These are phyloP conservation scores for Bombardia bombarda DNA, from an alignment of 495 filamentous ascomycete species.

Conservation along the genomic window DNA sequence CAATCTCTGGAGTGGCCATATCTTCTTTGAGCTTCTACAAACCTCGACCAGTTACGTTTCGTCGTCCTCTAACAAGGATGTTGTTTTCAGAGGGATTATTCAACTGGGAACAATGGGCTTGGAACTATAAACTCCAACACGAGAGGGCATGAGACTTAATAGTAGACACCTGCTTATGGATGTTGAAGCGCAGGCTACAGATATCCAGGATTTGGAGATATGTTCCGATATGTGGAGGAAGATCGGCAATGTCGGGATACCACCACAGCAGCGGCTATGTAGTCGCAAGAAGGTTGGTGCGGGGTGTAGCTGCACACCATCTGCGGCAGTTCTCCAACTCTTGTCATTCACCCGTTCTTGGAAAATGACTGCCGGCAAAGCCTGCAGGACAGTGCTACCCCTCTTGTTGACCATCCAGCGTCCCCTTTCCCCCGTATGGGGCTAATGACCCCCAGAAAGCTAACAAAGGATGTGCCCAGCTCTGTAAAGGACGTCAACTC, in stretches of 20 bases:
- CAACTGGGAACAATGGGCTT: background rate
- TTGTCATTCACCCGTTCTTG: background rate
- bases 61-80: background rate
- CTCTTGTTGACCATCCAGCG: background rate
- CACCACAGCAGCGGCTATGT: background rate
- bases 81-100: background rate
- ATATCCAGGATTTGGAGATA: no score
- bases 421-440: background rate
- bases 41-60: background rate
- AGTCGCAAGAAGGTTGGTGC: background rate
- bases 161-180: background rate
- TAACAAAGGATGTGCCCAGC: no score
- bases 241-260: no score
- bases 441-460: no score
- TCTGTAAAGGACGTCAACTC: no score
- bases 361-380: constrained; percentile 1
- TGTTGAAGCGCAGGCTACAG: no score
- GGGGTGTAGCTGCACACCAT: background rate
- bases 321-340: background rate
- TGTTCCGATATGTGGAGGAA: no score
- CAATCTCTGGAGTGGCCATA: background rate
- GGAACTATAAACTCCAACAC: background rate
- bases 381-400: background rate
- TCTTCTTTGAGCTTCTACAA: background rate
- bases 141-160: background rate